Conservation (phyloP, 2,329 filamentous ascomycete species). For the Coniella lustricola region DNA sequence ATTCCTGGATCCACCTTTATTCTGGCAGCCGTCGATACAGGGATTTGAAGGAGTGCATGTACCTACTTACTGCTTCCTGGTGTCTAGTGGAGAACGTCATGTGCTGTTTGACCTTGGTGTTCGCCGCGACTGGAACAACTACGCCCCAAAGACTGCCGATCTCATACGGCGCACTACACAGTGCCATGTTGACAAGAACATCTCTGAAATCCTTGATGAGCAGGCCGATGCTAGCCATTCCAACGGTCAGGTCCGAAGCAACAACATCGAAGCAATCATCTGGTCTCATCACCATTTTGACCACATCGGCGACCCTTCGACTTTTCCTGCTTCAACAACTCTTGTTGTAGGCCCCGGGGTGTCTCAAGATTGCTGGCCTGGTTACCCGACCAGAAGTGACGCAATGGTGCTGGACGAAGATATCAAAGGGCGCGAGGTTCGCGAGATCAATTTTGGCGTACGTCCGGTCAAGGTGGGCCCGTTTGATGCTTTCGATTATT, state of each 20-base stretch:
- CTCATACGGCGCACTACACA: slow-evolving; percentile 8
- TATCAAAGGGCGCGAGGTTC: neutral
- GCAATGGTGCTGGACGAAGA: slow-evolving; percentile 4
- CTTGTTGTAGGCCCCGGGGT: slow-evolving; percentile 21
- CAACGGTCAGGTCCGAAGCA: neutral
- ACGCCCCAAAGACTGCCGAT: slow-evolving; percentile 10
- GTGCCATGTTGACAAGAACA: neutral
- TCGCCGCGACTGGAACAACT: slow-evolving; percentile 19
- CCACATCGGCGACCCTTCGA: slow-evolving; percentile 18
- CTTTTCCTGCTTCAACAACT: slow-evolving; percentile 16
- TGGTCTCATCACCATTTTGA: slow-evolving; percentile 22
- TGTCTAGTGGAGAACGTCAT: neutral
- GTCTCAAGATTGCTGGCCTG: slow-evolving; percentile 15
- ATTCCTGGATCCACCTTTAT: neutral
- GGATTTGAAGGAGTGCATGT: neutral
- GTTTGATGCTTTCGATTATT: slow-evolving; percentile 20
- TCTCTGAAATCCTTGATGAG: neutral
- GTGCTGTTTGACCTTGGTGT: slow-evolving; percentile 21
- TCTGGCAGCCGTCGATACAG: neutral
- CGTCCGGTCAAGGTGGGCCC: slow-evolving; percentile 23
- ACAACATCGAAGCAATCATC: slow-evolving; percentile 5
- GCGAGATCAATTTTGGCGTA: slow-evolving; percentile 8
- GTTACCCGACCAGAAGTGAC: slow-evolving; percentile 16
- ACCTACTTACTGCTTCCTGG: neutral
- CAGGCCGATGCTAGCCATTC: neutral